Percentiles rank a stretch among this genome's conserved stretches.
These are phyloP conservation scores for Amanita exitialis DNA, from an alignment of 768 basidiomycete species.

Conservation along the genomic window DNA sequence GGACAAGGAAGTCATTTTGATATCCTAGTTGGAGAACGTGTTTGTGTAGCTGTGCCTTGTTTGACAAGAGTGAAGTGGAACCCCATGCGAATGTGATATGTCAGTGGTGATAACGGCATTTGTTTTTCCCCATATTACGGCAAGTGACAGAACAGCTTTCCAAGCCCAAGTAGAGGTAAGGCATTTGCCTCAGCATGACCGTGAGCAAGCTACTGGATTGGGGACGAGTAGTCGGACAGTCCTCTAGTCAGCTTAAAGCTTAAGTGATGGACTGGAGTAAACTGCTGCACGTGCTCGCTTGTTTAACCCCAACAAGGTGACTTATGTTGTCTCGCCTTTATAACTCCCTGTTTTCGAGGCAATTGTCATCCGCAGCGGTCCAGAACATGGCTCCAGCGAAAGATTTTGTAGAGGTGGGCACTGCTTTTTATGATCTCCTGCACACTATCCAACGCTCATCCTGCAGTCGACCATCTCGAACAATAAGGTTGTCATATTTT, in stretches of 20 bases:
- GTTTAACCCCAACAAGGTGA: not conserved
- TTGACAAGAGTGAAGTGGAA: not conserved
- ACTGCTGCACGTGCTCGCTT: not conserved
- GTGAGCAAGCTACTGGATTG: not conserved
- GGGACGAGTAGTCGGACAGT: not conserved
- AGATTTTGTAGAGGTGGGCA: constrained; percentile 33
- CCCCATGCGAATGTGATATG: not conserved
- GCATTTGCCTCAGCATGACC: not conserved
- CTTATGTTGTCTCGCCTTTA: constrained; percentile 3
- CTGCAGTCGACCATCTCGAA: constrained; percentile 33
- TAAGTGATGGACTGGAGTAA: too few species aligned
- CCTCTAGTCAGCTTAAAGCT: not conserved
- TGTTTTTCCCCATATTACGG: not conserved
- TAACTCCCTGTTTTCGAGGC: constrained; percentile 1
- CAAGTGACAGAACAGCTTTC: not conserved
- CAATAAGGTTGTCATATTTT: constrained; percentile 49
- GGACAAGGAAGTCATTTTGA: not conserved
- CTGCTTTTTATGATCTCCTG: not conserved
- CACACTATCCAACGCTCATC: constrained; percentile 1
- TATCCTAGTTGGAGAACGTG: not conserved
- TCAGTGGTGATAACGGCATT: not conserved
- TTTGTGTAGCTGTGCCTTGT: not conserved
- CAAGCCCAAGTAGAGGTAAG: not conserved
- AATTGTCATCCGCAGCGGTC: constrained; percentile 20
- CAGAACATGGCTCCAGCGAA: constrained; percentile 21